Conservation (phyloP, 805 yeast genomes). For the Wickerhamomyces kurtzmanii region DNA sequence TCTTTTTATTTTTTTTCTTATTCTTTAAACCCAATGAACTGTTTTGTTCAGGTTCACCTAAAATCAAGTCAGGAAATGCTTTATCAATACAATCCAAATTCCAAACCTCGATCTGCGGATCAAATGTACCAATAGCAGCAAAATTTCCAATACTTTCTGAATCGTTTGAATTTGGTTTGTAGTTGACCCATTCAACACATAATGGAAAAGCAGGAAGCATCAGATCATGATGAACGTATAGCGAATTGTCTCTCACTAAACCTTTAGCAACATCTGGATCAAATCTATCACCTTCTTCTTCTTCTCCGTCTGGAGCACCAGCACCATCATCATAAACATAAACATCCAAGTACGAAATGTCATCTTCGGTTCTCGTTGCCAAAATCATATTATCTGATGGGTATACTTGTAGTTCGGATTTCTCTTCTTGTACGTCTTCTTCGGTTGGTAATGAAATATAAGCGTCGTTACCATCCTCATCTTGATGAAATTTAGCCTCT, state of each 20-base stretch:
- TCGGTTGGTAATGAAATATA: conserved; percentile 35
- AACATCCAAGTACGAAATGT: conserved; percentile 82
- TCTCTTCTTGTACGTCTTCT: conserved; percentile 63
- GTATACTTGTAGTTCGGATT: conserved; percentile 73
- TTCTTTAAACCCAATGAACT: conserved; percentile 21
- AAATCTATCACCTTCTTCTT: conserved; percentile 48
- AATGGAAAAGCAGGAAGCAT: conserved; percentile 97
- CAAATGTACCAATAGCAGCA: conserved; percentile 95
- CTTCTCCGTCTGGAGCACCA: conserved; percentile 63
- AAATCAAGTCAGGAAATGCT: conserved; percentile 87
- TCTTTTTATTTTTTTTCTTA: conserved; percentile 45
- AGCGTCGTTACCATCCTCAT: conserved; percentile 29
- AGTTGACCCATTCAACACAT: conserved; percentile 92
- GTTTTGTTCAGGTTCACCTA: conserved; percentile 63
- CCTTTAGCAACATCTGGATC: conserved; percentile 76
- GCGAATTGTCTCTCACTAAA: conserved; percentile 55
- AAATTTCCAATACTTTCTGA: conserved; percentile 64
- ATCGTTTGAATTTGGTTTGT: conserved; percentile 44
- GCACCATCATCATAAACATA: conserved; percentile 93
- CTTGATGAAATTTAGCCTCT: conserved; percentile 50
- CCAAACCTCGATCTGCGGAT: conserved; percentile 97
- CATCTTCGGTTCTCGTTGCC: conserved; percentile 95
- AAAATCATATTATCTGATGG: conserved; percentile 86
- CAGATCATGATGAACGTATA: conserved; percentile 92
- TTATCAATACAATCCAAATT: conserved; percentile 87